Percentiles rank a stretch among this genome's conserved stretches.
Conservation (phyloP, 2,329 filamentous ascomycete genomes). For the Fusarium albidum region DNA sequence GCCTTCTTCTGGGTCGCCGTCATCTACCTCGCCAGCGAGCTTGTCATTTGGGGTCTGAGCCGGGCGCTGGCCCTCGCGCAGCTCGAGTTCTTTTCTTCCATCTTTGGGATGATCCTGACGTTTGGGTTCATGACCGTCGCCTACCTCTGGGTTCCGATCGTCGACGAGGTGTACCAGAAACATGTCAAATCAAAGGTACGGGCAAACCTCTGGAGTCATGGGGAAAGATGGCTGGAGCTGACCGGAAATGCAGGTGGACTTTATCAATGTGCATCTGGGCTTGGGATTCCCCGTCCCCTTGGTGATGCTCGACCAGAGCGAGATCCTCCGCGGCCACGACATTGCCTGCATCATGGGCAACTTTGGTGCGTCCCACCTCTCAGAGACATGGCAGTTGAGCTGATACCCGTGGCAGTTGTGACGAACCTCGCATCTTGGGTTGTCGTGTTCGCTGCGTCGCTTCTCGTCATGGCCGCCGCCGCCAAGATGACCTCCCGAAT, state of each 20-base stretch:
- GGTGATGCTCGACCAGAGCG: conserved; percentile 52
- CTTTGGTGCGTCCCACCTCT: conserved; percentile 48
- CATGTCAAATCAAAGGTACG: conserved; percentile 47
- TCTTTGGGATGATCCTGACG: conserved; percentile 56
- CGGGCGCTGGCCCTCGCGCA: conserved; percentile 42
- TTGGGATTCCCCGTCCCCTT: conserved; percentile 61
- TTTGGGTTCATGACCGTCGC: conserved; percentile 47
- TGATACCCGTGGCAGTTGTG: conserved; percentile 39
- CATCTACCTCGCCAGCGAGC: conserved; percentile 52
- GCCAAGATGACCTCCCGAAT: conserved; percentile 10
- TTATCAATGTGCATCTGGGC: conserved; percentile 60
- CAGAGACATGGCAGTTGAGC: not conserved
- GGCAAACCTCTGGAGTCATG: not conserved
- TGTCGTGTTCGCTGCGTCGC: conserved; percentile 39
- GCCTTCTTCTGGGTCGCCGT: conserved; percentile 45
- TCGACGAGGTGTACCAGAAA: conserved; percentile 41
- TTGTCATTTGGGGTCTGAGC: conserved; percentile 57
- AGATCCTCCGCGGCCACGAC: conserved; percentile 42
- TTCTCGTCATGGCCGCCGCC: conserved; percentile 29
- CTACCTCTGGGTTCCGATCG: conserved; percentile 18
- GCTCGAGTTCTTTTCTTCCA: conserved; percentile 56
- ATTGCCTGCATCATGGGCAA: conserved; percentile 55
- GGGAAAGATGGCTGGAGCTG: not conserved
- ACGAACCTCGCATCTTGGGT: conserved; percentile 49
- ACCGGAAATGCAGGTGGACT: conserved; percentile 50